phyloP scores from a whole-genome alignment of 345 rosid species.

The Brassica cretica region DNA sequence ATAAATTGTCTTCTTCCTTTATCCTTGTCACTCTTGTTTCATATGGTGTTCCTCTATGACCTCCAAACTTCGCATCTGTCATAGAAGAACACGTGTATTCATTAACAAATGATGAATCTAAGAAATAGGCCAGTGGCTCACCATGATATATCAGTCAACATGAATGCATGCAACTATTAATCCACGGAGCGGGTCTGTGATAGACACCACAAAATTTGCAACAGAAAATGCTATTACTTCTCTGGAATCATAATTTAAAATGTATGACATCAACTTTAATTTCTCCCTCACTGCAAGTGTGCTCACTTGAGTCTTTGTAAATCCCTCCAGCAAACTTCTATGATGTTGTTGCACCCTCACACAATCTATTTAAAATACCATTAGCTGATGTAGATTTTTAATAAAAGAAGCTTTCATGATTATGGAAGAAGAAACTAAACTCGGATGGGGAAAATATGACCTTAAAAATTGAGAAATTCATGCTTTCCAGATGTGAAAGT shows the following conservation, averaged over 20 bases:
- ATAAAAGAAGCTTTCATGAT: not conserved
- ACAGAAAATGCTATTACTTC: not conserved
- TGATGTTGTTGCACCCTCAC: not conserved
- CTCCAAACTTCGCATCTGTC: not conserved
- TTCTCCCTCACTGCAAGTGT: not conserved
- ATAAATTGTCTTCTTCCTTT: too few relatives aligned
- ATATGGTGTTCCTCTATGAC: not conserved
- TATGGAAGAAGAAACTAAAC: not conserved
- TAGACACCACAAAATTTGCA: not conserved
- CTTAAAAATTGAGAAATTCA: not conserved
- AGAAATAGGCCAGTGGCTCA: not conserved
- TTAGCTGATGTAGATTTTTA: not conserved
- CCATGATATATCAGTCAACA: not conserved
- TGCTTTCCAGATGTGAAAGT: not conserved
- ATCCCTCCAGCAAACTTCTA: not conserved
- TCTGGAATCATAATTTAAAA: not conserved
- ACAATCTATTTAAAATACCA: not conserved
- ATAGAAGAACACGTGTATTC: not conserved
- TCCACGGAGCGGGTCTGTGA: not conserved
- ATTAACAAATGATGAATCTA: not conserved
- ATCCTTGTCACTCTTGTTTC: too few relatives aligned
- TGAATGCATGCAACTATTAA: not conserved
- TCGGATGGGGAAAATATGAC: conserved; percentile 7
- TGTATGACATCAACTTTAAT: not conserved
- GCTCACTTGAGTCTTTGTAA: not conserved